phyloP scores from a whole-genome alignment of 768 basidiomycete species.

The Mycena amicta region DNA sequence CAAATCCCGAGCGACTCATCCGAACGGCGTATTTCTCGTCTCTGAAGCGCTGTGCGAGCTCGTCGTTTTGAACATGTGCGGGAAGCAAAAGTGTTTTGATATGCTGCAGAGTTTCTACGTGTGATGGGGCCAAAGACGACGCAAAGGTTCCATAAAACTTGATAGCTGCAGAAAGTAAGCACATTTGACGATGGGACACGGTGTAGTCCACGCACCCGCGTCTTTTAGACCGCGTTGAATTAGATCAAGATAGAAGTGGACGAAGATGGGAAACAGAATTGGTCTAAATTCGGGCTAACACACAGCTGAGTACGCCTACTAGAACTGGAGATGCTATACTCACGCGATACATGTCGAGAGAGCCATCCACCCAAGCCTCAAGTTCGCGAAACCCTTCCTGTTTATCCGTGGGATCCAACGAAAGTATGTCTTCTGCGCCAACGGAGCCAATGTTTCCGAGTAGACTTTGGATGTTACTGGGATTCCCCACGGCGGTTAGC shows the following conservation, averaged over 20 bases:
- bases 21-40: constrained; percentile 88
- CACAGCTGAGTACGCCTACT: constrained; percentile 14
- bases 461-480: constrained; percentile 72
- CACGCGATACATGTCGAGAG: constrained; percentile 89
- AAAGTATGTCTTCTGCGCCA: constrained; percentile 81
- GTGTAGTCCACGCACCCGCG: constrained; percentile 71
- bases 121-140: constrained; percentile 61
- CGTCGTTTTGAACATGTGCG: constrained; percentile 81
- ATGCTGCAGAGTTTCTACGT: constrained; percentile 71
- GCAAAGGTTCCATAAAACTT: constrained; percentile 77
- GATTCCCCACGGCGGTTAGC: constrained; percentile 67
- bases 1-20: constrained; percentile 90
- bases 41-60: constrained; percentile 81
- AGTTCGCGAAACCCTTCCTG: constrained; percentile 85
- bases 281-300: constrained; percentile 88
- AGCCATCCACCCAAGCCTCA: constrained; percentile 88
- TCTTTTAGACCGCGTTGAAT: constrained; percentile 89
- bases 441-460: constrained; percentile 78
- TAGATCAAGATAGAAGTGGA: constrained; percentile 95
- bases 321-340: constrained; percentile 25
- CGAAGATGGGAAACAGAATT: constrained; percentile 93
- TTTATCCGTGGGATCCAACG: constrained; percentile 81
- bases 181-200: neutral
- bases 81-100: constrained; percentile 81
- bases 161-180: constrained; percentile 52